These are phyloP conservation scores for Ziziphus jujuba DNA, from an alignment of 306 rosid genomes.

Conservation along the genomic window DNA sequence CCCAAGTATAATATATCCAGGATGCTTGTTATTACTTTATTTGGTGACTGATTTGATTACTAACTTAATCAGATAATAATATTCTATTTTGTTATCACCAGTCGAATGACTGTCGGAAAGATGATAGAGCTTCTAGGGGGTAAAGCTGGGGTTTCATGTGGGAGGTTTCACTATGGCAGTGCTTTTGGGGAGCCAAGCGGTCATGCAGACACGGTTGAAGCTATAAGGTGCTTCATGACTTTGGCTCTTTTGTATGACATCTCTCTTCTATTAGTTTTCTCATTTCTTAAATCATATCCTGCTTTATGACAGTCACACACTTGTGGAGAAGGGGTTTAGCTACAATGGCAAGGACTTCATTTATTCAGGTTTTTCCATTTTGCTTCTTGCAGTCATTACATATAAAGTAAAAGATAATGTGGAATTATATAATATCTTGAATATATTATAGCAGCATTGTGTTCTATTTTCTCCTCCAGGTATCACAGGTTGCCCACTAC, in stretches of 20 bases:
- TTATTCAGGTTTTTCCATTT: slow-evolving; percentile 69
- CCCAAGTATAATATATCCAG: too few species aligned
- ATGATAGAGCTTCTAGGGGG: slow-evolving; percentile 99
- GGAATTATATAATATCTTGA: background rate
- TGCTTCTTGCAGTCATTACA: slow-evolving; percentile 9
- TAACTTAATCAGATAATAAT: background rate
- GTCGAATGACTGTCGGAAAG: slow-evolving; percentile 99
- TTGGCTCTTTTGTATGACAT: slow-evolving; percentile 1
- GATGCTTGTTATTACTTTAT: too few species aligned
- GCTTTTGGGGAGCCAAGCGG: slow-evolving; percentile 99
- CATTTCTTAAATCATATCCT: slow-evolving; percentile 21
- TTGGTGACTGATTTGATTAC: background rate
- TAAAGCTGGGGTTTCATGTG: slow-evolving; percentile 97
- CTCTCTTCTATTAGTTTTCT: slow-evolving; percentile 12
- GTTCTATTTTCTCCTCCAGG: slow-evolving; percentile 45
- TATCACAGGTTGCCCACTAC: slow-evolving; percentile 90
- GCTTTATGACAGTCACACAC: slow-evolving; percentile 66
- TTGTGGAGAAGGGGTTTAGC: slow-evolving; percentile 77
- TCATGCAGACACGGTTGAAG: slow-evolving; percentile 97
- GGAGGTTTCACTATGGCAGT: slow-evolving; percentile 94
- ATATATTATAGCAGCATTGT: background rate
- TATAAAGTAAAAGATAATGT: background rate
- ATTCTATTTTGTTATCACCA: slow-evolving; percentile 30
- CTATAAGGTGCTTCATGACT: slow-evolving; percentile 60
- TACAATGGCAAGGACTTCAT: slow-evolving; percentile 88